Conservation (phyloP, 257 asterid species). For the Nicotiana tomentosiformis region DNA sequence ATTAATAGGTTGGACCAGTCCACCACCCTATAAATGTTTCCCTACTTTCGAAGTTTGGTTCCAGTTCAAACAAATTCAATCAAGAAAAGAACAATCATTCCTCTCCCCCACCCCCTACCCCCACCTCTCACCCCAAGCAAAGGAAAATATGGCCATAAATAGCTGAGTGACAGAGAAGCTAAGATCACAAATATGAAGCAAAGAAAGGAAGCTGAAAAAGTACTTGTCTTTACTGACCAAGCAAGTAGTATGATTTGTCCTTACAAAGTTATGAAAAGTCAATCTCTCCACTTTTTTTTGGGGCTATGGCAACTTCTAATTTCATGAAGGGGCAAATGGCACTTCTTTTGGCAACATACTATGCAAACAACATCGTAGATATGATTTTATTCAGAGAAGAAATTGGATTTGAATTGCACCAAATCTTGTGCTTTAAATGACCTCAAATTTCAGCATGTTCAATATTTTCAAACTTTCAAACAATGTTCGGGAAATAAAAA, state of each 20-base stretch:
- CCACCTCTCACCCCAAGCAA: not conserved
- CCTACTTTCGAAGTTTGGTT: not conserved
- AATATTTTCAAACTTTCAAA: not conserved
- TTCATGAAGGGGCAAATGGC: conserved; percentile 39
- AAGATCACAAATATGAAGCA: conserved; percentile 4
- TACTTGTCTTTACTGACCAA: conserved; percentile 1
- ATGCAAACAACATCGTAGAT: not conserved
- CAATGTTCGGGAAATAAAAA: not conserved
- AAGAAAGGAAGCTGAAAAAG: not conserved
- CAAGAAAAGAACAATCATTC: not conserved
- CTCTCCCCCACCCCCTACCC: not conserved
- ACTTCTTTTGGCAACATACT: not conserved
- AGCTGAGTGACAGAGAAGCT: conserved; percentile 5
- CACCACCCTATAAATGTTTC: not conserved
- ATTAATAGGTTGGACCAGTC: not conserved
- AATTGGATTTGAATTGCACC: not conserved
- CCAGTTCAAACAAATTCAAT: conserved; percentile 1
- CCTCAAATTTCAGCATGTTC: not conserved
- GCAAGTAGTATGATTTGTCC: conserved; percentile 19
- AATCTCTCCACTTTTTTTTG: not conserved
- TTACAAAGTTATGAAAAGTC: conserved; percentile 44
- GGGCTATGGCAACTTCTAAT: conserved; percentile 19
- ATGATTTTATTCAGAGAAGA: not conserved
- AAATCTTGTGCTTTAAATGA: not conserved
- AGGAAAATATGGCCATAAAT: not conserved